Evolutionary conservation across 176 grass and related monocot species (phyloP).

Genomic region (Avena atlantica): DNA sequence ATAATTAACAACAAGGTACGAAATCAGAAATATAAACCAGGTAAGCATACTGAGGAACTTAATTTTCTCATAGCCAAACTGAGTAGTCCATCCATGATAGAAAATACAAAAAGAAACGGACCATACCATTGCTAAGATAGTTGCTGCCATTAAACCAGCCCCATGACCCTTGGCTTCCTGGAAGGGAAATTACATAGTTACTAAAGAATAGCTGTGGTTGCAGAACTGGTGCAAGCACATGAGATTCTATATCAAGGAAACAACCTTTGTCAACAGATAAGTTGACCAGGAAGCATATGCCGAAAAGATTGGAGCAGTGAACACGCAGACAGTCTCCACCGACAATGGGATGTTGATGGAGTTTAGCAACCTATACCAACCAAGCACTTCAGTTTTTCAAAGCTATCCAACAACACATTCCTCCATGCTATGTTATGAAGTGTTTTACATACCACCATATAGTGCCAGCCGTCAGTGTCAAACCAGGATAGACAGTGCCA

Average conservation of each 20-base stretch:
- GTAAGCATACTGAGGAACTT: neutral
- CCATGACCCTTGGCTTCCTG: conserved; percentile 94
- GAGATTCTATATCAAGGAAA: neutral
- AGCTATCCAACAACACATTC: neutral
- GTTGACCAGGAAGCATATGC: conserved; percentile 89
- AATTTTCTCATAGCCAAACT: conserved; percentile 17
- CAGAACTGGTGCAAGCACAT: conserved; percentile 28
- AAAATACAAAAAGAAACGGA: neutral
- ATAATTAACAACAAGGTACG: neutral
- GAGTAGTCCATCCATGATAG: neutral
- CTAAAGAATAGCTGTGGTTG: neutral
- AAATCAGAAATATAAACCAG: conserved; percentile 26
- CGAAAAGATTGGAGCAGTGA: conserved; percentile 93
- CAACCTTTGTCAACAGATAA: conserved; percentile 88
- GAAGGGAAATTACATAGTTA: conserved; percentile 32
- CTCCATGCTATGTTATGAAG: neutral
- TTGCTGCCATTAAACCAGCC: conserved; percentile 92
- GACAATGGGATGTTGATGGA: conserved; percentile 89
- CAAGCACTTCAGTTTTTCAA: conserved; percentile 14
- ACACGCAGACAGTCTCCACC: conserved; percentile 93
- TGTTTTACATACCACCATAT: conserved; percentile 65
- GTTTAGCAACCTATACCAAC: conserved; percentile 67
- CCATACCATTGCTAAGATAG: conserved; percentile 81
- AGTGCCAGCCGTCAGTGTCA: conserved; percentile 86
- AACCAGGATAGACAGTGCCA: conserved; percentile 74